Conservation (phyloP, 2,329 filamentous ascomycete genomes). For the Penicillium sp. region DNA sequence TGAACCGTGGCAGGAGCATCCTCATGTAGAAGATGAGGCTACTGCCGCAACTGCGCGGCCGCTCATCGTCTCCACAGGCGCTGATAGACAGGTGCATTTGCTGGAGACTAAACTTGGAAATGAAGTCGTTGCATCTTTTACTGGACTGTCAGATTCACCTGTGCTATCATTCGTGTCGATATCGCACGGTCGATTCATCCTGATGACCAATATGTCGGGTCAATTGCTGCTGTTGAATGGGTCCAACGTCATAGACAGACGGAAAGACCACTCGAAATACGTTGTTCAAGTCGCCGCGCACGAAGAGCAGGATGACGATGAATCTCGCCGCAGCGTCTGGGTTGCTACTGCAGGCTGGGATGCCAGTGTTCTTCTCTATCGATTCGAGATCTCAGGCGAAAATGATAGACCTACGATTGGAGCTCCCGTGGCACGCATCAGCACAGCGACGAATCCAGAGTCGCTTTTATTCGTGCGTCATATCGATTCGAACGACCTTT, state of each 20-base stretch:
- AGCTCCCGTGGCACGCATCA: conserved; percentile 26
- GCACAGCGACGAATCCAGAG: conserved; percentile 51
- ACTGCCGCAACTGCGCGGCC: conserved; percentile 7
- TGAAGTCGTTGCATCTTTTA: conserved; percentile 20
- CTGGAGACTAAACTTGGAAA: conserved; percentile 28
- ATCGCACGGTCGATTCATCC: conserved; percentile 38
- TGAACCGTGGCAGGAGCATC: conserved; percentile 30
- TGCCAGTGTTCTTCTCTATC: conserved; percentile 51
- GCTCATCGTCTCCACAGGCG: conserved; percentile 42
- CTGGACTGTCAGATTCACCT: conserved; percentile 38
- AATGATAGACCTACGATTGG: conserved; percentile 17
- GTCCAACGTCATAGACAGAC: conserved; percentile 41
- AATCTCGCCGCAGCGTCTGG: conserved; percentile 26
- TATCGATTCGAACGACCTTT: conserved; percentile 42
- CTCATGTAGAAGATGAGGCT: conserved; percentile 4
- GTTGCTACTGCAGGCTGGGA: conserved; percentile 59
- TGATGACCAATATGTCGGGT: conserved; percentile 57
- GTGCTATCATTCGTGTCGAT: conserved; percentile 49
- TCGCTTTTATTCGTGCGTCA: conserved; percentile 50
- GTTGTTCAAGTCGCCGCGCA: conserved; percentile 48
- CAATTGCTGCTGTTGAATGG: conserved; percentile 47
- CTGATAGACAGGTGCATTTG: conserved; percentile 47
- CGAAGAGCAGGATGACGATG: conserved; percentile 25
- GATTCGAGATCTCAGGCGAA: conserved; percentile 13
- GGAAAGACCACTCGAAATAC: conserved; percentile 56